phyloP scores from a whole-genome alignment of 1,284 basidiomycete species.

The Pterula multifida region DNA sequence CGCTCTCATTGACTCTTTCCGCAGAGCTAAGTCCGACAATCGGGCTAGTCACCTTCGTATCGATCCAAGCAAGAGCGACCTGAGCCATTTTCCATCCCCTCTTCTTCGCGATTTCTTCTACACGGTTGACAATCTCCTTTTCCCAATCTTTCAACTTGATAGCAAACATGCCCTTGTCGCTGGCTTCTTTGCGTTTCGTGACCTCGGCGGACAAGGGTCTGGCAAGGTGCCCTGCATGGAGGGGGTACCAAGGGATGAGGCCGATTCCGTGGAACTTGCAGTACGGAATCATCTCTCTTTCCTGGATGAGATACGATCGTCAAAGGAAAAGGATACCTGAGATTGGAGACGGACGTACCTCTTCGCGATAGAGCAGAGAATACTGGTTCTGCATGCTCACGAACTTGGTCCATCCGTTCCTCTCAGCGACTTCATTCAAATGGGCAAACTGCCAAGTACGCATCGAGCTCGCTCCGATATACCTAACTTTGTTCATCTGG shows the following conservation, averaged over 20 bases:
- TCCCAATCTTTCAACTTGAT: conserved; percentile 18
- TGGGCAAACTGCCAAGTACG: conserved; percentile 18
- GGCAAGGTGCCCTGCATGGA: conserved; percentile 26
- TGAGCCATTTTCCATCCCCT: conserved; percentile 26
- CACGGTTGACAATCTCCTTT: conserved; percentile 24
- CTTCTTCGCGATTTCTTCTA: conserved; percentile 27
- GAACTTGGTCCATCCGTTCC: conserved; percentile 20
- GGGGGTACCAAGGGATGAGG: conserved; percentile 28
- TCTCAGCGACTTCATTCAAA: conserved; percentile 18
- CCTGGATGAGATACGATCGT: conserved; percentile 15
- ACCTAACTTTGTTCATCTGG: conserved; percentile 16
- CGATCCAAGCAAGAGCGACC: conserved; percentile 28
- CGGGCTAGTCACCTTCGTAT: conserved; percentile 24
- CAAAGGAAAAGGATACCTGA: not conserved
- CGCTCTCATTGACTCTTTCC: not conserved
- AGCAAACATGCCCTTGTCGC: conserved; percentile 19
- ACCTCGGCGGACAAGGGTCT: conserved; percentile 19
- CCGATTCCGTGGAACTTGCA: conserved; percentile 34
- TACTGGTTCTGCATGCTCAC: conserved; percentile 23
- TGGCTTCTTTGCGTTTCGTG: conserved; percentile 13
- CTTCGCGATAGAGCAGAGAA: conserved; percentile 24
- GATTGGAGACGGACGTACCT: conserved; percentile 9
- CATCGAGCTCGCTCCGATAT: conserved; percentile 18
- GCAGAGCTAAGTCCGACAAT: conserved; percentile 20
- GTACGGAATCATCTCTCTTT: conserved; percentile 34